phyloP scores from a whole-genome alignment of 2,329 filamentous ascomycete genomes.

The Cordyceps militaris region DNA sequence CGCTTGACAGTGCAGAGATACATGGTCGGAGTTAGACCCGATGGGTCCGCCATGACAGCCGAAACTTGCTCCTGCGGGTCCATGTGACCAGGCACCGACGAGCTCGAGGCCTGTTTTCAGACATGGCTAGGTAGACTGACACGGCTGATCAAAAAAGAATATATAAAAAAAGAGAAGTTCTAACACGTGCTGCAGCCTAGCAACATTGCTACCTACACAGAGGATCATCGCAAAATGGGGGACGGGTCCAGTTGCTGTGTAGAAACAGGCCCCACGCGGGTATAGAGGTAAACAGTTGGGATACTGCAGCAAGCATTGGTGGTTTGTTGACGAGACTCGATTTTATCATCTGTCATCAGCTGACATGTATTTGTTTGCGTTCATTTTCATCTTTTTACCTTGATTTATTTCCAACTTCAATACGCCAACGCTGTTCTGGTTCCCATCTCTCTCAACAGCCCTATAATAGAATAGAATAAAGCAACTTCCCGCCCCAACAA shows the following conservation, averaged over 20 bases:
- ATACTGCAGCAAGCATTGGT: background rate
- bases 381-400: background rate
- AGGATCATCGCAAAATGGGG: no score
- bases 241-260: no score
- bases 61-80: background rate
- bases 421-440: background rate
- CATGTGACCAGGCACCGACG: slow-evolving; percentile 7
- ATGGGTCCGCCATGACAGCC: background rate
- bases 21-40: background rate
- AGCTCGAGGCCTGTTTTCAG: no score
- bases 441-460: background rate
- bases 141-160: no score
- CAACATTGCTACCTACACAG: no score
- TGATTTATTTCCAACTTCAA: background rate
- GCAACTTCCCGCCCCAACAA: background rate
- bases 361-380: background rate
- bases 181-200: no score
- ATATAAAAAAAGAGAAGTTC: no score
- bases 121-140: no score
- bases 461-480: background rate
- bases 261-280: no score
- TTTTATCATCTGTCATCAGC: background rate
- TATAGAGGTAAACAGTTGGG: background rate
- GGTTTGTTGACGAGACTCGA: background rate
- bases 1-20: background rate